Base-by-base conservation (phyloP, 2,329 filamentous ascomycete genomes). In the Penicillium sp. region DNA sequence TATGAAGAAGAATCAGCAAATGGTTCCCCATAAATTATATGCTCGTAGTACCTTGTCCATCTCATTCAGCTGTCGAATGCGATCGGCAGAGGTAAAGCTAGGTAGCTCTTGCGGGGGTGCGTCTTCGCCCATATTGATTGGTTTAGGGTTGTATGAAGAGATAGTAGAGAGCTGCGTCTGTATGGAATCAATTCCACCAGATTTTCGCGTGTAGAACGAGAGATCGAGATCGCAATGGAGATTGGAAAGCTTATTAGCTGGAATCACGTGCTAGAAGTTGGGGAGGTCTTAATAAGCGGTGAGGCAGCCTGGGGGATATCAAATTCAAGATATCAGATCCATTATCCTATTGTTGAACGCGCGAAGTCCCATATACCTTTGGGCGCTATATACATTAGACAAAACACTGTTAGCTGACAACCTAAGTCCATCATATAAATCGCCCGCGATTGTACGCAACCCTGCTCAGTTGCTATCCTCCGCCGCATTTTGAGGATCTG, bases 1-100 rank as follows among this genome's bases (percentile, higher is more conserved):
- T 35, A 60, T 35, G 35, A 4, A 40, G 11, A 39, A 39, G 14
- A 24, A 8, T 48, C 18, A 35, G 40, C 20, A 10, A 34, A 40
- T 10, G 3, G 11, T 51, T 37, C 47, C 38, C 6, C 11, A 10
- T 42, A 10, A 16, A 32, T 39, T 14, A 6, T 37, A n/a, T 22
- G 22, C 38, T 31, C 50, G 1, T 24, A 56, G 38, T 69, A 87
- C 85, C 68, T 84, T 83, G 75, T 95, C 91, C 65, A 96, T 89
- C 40, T 87, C 85, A 64, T 87, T 88, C 54, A 96, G 83, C 67
- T 95, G 90, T 55, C 87, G 81, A 61, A 96, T 91, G 61, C 89
- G 89, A 71, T 95, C 89, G 39, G 88, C 83, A 34, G 88, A 82
- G 10, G 85, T 89, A 63, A 92, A 89, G n/a, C 65, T 67, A 40